Percentiles rank a stretch among this genome's conserved stretches.
Evolutionary conservation across 169 alveolate species (phyloP).

Genomic region (Eimeria praecox): DNA sequence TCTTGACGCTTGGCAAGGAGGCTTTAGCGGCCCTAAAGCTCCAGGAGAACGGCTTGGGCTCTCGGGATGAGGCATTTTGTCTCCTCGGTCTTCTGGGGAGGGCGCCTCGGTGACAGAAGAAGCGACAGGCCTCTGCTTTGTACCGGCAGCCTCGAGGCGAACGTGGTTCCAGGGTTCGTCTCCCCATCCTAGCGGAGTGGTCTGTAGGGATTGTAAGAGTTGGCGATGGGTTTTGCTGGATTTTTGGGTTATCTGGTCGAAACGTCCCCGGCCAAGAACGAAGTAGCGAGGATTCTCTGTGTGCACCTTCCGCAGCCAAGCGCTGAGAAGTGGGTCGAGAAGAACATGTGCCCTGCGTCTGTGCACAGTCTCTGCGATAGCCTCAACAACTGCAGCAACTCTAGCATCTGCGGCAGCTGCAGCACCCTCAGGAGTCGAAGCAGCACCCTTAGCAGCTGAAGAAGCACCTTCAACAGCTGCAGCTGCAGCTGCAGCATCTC

Average conservation of each 20-base stretch:
- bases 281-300: background rate
- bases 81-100: background rate
- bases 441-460: background rate
- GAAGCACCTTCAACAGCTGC: background rate
- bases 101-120: background rate
- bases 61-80: background rate
- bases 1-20: background rate
- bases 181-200: background rate
- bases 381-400: background rate
- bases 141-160: background rate
- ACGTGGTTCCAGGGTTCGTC: background rate
- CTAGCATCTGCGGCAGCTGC: background rate
- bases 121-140: no score
- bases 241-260: background rate
- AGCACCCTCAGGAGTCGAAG: background rate
- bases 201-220: background rate
- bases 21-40: background rate
- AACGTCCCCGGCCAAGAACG: background rate
- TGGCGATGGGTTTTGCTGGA: background rate
- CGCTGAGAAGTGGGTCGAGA: background rate
- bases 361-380: background rate
- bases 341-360: conserved; percentile 6
- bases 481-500: background rate
- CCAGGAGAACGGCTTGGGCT: background rate
- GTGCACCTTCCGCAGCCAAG: conserved; percentile 18